These are phyloP conservation scores for Penicillium ucsense DNA, from an alignment of 495 filamentous ascomycete species.

Conservation along the genomic window DNA sequence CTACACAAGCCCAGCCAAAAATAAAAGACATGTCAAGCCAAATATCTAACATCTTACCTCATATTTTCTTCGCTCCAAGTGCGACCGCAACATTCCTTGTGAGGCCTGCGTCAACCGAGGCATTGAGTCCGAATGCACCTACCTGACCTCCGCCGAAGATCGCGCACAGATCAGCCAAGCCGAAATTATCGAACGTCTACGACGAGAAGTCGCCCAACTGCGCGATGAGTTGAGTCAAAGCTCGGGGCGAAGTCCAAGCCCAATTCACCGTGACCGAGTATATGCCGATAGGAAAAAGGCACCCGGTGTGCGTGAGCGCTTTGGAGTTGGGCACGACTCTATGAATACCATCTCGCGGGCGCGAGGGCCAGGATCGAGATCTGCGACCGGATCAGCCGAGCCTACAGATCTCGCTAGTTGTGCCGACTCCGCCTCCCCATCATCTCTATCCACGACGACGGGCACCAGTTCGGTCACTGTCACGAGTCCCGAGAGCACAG, in stretches of 20 bases:
- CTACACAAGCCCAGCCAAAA: not conserved
- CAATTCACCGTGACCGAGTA: not conserved
- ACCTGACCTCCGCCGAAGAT: constrained; percentile 24
- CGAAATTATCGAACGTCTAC: constrained; percentile 21
- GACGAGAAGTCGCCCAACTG: constrained; percentile 20
- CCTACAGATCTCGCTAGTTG: constrained; percentile 7
- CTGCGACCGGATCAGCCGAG: not conserved
- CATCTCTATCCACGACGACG: constrained; percentile 8
- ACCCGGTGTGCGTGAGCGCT: not conserved
- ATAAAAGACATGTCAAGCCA: too few relatives aligned
- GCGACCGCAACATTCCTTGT: constrained; percentile 25
- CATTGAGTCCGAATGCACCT: constrained; percentile 23
- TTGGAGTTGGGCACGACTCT: too few relatives aligned
- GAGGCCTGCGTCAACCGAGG: constrained; percentile 22
- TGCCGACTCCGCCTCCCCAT: constrained; percentile 13
- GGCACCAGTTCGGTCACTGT: constrained; percentile 14
- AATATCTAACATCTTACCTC: not conserved
- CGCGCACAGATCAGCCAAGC: constrained; percentile 26
- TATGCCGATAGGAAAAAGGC: not conserved
- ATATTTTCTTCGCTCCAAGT: constrained; percentile 6
- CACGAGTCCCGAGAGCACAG: constrained; percentile 18
- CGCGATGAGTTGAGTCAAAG: constrained; percentile 10
- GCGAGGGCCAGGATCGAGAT: not conserved
- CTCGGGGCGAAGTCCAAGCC: constrained; percentile 2
- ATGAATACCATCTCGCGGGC: not conserved